Conservation (phyloP, 768 basidiomycete species). For the Rhizopogon roseolus region DNA sequence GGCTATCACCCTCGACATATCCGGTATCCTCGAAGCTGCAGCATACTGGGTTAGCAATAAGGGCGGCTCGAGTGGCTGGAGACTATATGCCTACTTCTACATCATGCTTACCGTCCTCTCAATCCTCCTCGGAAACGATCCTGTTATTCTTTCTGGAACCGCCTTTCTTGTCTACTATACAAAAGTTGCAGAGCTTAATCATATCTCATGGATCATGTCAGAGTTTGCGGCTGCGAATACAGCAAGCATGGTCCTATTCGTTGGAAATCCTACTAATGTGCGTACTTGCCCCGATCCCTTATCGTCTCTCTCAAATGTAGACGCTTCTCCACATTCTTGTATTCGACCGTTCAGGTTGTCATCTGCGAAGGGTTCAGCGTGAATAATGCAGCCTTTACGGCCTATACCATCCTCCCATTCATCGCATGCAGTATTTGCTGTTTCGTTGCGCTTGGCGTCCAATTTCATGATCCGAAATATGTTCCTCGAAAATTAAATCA, state of each 20-base stretch:
- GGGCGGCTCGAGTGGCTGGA: constrained; percentile 69
- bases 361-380: constrained; percentile 83
- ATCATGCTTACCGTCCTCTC: constrained; percentile 75
- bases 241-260: constrained; percentile 69
- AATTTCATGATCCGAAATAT: constrained; percentile 53
- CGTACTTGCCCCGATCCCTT: constrained; percentile 1
- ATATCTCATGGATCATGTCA: constrained; percentile 65
- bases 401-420: constrained; percentile 80
- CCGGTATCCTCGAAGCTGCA: constrained; percentile 80
- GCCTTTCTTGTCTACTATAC: constrained; percentile 90
- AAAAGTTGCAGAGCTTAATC: constrained; percentile 42
- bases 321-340: not conserved
- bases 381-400: constrained; percentile 74
- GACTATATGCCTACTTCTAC: constrained; percentile 78
- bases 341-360: constrained; percentile 42
- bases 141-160: constrained; percentile 88
- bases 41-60: constrained; percentile 87
- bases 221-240: constrained; percentile 81
- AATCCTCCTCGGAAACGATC: constrained; percentile 87
- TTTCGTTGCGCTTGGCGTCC: constrained; percentile 50
- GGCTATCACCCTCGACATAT: constrained; percentile 86
- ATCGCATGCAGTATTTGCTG: constrained; percentile 62
- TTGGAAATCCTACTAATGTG: constrained; percentile 89
- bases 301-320: not conserved
- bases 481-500: constrained; percentile 43